Percentiles rank a stretch among this genome's conserved stretches.
Conservation (phyloP, 75 land plant genomes). For the Pinus albicaulis region DNA sequence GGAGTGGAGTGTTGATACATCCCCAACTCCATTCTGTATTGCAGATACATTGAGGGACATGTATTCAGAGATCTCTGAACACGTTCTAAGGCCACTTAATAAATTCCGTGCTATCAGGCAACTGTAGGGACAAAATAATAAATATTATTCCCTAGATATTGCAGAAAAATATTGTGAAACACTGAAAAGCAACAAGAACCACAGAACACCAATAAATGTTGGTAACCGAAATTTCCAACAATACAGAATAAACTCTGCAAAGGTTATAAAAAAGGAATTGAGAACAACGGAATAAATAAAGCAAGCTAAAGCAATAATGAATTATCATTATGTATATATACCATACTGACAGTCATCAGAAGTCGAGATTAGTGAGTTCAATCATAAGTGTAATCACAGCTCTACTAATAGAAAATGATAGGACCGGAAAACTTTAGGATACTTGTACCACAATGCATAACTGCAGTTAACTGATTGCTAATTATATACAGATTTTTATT, state of each 20-base stretch:
- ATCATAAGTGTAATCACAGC: neutral
- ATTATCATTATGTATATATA: neutral
- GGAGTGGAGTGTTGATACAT: slow-evolving; percentile 19
- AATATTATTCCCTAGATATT: neutral
- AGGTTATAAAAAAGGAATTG: neutral
- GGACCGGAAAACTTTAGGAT: neutral
- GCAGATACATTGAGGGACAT: slow-evolving; percentile 52
- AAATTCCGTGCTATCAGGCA: slow-evolving; percentile 88
- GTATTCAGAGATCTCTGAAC: slow-evolving; percentile 72
- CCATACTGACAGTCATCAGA: neutral
- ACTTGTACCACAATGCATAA: neutral
- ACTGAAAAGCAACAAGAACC: neutral
- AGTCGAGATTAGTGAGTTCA: neutral
- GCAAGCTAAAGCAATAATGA: neutral
- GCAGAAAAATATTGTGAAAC: neutral
- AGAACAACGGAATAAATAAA: neutral
- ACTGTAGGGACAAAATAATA: slow-evolving; percentile 33
- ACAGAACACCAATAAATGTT: neutral
- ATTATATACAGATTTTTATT: neutral
- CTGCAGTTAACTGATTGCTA: neutral
- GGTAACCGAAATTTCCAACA: neutral
- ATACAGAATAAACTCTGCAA: neutral
- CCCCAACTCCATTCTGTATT: slow-evolving; percentile 17
- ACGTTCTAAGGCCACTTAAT: slow-evolving; percentile 85
- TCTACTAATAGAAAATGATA: neutral